Evolutionary conservation across 139 green algal genomes (phyloP), one percentile per base, ranked within the genome.

Genomic region (Diplosphaera chodatii): DNA sequence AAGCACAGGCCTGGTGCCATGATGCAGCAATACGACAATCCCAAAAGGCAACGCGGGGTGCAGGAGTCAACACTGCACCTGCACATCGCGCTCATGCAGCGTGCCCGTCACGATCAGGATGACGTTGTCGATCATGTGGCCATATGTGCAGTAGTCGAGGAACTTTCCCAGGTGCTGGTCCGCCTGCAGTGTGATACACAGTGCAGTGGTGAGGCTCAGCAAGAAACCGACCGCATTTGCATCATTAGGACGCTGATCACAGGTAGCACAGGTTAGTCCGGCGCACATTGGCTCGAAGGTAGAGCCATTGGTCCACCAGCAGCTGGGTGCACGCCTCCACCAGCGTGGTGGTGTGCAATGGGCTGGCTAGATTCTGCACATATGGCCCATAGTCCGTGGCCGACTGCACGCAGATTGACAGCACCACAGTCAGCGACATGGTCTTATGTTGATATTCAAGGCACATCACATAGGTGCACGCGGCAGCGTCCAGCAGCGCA

Each of bases 111-210:
- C 96, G 22, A 99, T 97, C 0, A 99, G 89, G 34, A 99, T 92
- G 27, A 99, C 91, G 72, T 99, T 99, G 84, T 99, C 96, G 66
- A 99, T 99, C 96, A 99, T 99, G 82, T 99, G 93, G 0, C 94
- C 94, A 66, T 97, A 97, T 16, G 93, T 99, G 83, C 95, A 97
- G 77, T 97, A 98, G 74, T 99, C 94, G 71, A 99, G 84, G 74
- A 99, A 99, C 16, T 74, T 87, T 2, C 80, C 88, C 28, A 99
- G 76, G 0, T 84, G 90, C 74, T 95, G 88, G 31, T 91, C 83
- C 13, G 95, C 95, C 86, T 98, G 85, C 68, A 55, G 23, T 40
- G 33, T n/a, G 31, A 4, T 22, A 55, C 10, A 68, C 21, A 32
- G n/a, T n/a, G n/a, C n/a, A n/a, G 22, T 18, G 16, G 4, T n/a